Base-by-base conservation (phyloP, 257 asterid species). In the Fraxinus americana region DNA sequence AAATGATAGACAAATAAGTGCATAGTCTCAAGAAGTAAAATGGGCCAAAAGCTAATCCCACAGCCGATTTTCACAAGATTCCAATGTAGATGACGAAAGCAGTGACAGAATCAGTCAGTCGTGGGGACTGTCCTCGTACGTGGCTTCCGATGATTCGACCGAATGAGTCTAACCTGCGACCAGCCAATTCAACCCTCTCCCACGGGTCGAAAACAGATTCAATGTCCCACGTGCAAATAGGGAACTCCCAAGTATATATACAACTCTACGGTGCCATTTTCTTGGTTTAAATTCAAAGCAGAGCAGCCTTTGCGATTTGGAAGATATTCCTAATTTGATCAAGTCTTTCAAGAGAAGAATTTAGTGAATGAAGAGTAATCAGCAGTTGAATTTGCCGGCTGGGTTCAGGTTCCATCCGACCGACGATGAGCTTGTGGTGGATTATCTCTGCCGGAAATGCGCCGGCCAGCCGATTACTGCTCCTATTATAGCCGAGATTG, bases 351-450 rank as follows among this genome's bases (percentile, higher is more conserved):
- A 70, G 74, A 70, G 54, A 57, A n/a, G 67, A 59, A 73, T 34
- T 36, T 36, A 0, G 87, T 83, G 89, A 82, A 88, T 88, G 89
- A 86, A 84, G 87, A 74, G 88, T 25, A 82, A 83, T 70, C 91
- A 83, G 70, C 86, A 82, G 65, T 48, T 88, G 84, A 83, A 83
- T 75, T 79, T 88, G 69, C 92, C 92, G 69, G 90, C 92, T 32
- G 91, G 91, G 0, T 88, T 88, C 79, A 81, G 91, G 76, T 88
- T 88, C 85, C 91, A 88, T 68, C 91, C 92, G 34, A 84, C 92
- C 70, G 92, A 88, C 82, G 92, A 88, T 75, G 92, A 88, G 87
- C 80, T 88, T 1, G 92, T 88, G 21, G 89, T 77, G 71, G 86
- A 86, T 81, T 88, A 88, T 25, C 90, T 86, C 73, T 86, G 90